Conservation (phyloP, 345 rosid genomes). For the Psidium guajava region DNA sequence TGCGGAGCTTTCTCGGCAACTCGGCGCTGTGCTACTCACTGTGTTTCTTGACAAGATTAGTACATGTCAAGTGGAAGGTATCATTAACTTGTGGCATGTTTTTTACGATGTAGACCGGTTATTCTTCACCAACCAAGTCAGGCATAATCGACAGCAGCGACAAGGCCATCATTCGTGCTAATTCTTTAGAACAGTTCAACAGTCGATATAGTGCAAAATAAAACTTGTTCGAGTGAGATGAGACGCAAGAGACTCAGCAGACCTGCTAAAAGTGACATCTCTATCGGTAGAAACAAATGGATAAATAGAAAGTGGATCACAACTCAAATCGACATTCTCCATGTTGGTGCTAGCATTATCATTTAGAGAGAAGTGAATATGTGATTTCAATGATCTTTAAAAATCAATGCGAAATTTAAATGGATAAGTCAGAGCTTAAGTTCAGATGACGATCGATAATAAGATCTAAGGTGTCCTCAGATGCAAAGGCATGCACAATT, state of each 20-base stretch:
- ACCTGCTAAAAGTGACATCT: neutral
- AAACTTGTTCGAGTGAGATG: neutral
- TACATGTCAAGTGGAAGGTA: neutral
- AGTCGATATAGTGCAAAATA: neutral
- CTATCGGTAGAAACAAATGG: neutral
- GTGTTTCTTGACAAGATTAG: neutral
- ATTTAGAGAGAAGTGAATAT: no score
- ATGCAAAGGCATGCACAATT: no score
- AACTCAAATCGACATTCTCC: neutral
- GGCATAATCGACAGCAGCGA: slow-evolving; percentile 4
- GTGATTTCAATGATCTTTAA: no score
- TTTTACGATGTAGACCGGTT: neutral
- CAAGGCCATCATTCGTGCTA: neutral
- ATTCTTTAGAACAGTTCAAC: neutral
- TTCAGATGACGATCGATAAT: no score
- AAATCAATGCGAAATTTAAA: no score
- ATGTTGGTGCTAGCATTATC: no score
- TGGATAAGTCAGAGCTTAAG: no score
- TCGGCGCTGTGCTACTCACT: neutral
- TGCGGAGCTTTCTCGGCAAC: neutral
- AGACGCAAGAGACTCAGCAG: neutral
- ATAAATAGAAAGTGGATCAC: neutral
- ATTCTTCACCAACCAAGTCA: slow-evolving; percentile 2
- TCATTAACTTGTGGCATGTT: neutral
- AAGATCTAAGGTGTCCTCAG: no score